phyloP scores from a whole-genome alignment of 202 grass and related monocot genomes.

The Saccharum hybrid region DNA sequence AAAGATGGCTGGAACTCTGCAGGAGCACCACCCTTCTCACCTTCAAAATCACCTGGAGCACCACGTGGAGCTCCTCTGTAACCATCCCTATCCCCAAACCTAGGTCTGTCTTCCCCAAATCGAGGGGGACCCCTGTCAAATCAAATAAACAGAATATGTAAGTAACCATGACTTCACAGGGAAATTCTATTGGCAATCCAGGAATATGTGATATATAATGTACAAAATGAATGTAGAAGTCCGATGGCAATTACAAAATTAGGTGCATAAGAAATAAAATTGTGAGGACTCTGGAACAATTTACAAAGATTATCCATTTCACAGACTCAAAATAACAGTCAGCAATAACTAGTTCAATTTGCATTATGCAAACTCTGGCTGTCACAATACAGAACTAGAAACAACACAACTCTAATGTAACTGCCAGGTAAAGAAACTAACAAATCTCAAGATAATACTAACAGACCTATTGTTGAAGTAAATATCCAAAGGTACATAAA shows the following conservation, averaged over 20 bases:
- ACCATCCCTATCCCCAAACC: slow-evolving; percentile 67
- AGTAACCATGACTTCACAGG: neutral
- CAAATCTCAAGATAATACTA: neutral
- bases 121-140: slow-evolving; percentile 59
- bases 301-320: neutral
- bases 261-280: neutral
- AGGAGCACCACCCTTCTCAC: slow-evolving; percentile 67
- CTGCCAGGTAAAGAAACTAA: neutral
- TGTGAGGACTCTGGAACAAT: neutral
- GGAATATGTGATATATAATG: neutral
- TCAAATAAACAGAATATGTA: neutral
- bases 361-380: neutral
- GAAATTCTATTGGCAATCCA: neutral
- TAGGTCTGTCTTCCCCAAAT: slow-evolving; percentile 67
- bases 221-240: neutral
- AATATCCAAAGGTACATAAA: neutral
- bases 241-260: too few species aligned
- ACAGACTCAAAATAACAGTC: neutral
- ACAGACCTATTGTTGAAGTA: neutral
- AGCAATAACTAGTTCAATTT: neutral
- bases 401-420: neutral
- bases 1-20: slow-evolving; percentile 78
- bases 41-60: slow-evolving; percentile 54
- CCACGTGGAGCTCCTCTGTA: slow-evolving; percentile 59
- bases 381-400: neutral